phyloP scores from a whole-genome alignment of 805 yeast species.

The Ogataea sp. region DNA sequence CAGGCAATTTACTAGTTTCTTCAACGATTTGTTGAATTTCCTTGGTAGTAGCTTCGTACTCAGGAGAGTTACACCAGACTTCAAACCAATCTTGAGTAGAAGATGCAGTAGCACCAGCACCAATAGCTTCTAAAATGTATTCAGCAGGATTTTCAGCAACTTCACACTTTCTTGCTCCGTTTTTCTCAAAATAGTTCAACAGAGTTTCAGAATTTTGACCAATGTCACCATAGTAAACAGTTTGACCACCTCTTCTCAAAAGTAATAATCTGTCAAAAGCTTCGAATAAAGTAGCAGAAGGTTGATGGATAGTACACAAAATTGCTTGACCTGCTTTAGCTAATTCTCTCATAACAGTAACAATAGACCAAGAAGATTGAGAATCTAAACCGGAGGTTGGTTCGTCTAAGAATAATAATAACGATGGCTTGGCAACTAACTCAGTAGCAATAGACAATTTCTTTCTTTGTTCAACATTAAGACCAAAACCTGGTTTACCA shows the following conservation, averaged over 20 bases:
- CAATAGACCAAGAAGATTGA: constrained; percentile 51
- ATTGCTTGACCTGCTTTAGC: constrained; percentile 49
- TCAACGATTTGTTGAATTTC: constrained; percentile 23
- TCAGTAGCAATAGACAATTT: constrained; percentile 48
- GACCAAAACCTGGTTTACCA: constrained; percentile 38
- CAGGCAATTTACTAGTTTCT: not conserved
- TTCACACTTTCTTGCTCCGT: constrained; percentile 60
- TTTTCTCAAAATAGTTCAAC: constrained; percentile 37
- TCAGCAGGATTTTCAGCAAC: constrained; percentile 66
- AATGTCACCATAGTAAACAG: constrained; percentile 47
- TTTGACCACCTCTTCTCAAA: constrained; percentile 42
- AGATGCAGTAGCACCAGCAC: constrained; percentile 72
- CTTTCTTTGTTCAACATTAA: constrained; percentile 49
- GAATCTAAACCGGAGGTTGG: constrained; percentile 57
- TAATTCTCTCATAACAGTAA: constrained; percentile 39
- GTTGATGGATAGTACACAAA: constrained; percentile 49
- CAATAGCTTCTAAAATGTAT: constrained; percentile 64
- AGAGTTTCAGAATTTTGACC: constrained; percentile 35
- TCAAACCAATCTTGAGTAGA: constrained; percentile 54
- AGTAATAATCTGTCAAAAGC: constrained; percentile 35
- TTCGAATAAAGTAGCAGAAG: constrained; percentile 38
- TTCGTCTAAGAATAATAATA: constrained; percentile 48
- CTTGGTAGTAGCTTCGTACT: constrained; percentile 17
- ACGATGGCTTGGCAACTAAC: constrained; percentile 45
- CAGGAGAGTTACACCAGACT: constrained; percentile 39